Base-by-base conservation (phyloP, 2,329 filamentous ascomycete species). In the Cladosporium austrohemisphaericum region DNA sequence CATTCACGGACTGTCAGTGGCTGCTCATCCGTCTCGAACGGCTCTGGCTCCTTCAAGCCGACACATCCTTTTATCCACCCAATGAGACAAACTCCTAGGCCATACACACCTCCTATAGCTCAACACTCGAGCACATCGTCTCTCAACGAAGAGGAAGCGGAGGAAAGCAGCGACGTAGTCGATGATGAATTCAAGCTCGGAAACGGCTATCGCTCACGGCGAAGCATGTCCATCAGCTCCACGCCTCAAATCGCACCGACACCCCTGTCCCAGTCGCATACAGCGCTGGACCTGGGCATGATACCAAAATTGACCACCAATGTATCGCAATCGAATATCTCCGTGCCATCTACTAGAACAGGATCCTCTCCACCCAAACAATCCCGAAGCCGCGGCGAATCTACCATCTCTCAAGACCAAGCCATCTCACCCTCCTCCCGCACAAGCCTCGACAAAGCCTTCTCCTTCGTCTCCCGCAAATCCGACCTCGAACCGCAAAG, bases 401-500 rank as follows among this genome's bases (percentile, higher is more conserved):
- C 73, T 3, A 45, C n/a, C 31, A 45, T 35, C 10, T 45, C 41
- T 2, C 29, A 45, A 19, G 69, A 73, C 46, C 73, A 69, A 45
- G 71, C 71, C 3, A 61, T 76, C 47, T 76, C 79, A 40, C 76
- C 76, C 3, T 74, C 73, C 50, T 76, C 77, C 3, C 71, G 79
- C 36, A 76, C 76, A 26, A 80, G 77, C 23, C 70, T 81, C 47
- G 79, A 82, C 60, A 77, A 75, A 53, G 71, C 76, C 18, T 76
- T 80, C 54, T 72, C 74, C 41, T 70, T 75, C 55, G 65, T 77
- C 58, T 58, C 62, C 18, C 67, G 63, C 13, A 49, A 66, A 29
- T 65, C 71, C 4, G 76, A 76, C 50, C 71, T 69, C 13, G 78
- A 81, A 56, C 71, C 78, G 6, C 69, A 74, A 23, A 74, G 75